phyloP scores from a whole-genome alignment of 345 rosid genomes.

The Populus ilicifolia region DNA sequence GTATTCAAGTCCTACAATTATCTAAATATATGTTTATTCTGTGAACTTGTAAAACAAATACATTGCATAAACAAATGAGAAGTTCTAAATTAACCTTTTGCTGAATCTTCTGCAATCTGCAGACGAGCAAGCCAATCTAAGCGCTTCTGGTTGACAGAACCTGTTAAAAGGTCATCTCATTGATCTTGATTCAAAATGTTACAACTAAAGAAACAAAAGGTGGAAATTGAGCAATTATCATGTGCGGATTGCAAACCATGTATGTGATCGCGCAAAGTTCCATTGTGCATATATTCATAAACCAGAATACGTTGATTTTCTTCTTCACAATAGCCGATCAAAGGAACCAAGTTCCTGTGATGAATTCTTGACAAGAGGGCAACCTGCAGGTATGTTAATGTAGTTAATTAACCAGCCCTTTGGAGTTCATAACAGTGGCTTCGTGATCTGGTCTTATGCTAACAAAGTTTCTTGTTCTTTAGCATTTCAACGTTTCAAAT shows the following conservation, averaged over 20 bases:
- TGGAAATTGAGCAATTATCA: not conserved
- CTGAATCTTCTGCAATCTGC: slow-evolving; percentile 82
- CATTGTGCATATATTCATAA: slow-evolving; percentile 97
- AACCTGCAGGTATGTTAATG: slow-evolving; percentile 43
- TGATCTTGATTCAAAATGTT: not conserved
- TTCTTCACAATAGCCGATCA: slow-evolving; percentile 95
- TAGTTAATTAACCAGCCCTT: not conserved
- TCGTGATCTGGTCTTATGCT: not conserved
- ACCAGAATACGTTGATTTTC: slow-evolving; percentile 63
- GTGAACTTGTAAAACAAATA: not conserved
- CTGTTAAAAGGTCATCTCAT: slow-evolving; percentile 33
- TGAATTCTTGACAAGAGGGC: slow-evolving; percentile 95
- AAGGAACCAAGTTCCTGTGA: slow-evolving; percentile 91
- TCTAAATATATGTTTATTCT: slow-evolving; percentile 33
- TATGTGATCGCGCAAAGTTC: slow-evolving; percentile 76
- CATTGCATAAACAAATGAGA: slow-evolving; percentile 9
- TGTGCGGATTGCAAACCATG: slow-evolving; percentile 44
- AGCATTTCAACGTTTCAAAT: not conserved
- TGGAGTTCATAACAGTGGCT: not conserved
- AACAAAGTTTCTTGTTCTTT: not conserved
- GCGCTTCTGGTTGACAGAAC: slow-evolving; percentile 51
- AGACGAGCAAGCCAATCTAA: slow-evolving; percentile 77
- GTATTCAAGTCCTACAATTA: slow-evolving; percentile 87
- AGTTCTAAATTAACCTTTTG: slow-evolving; percentile 58
- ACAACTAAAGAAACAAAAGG: not conserved